Percentiles rank a stretch among this genome's conserved stretches.
phyloP scores from a whole-genome alignment of 2,329 filamentous ascomycete genomes.

The Aspergillus fijiensis region DNA sequence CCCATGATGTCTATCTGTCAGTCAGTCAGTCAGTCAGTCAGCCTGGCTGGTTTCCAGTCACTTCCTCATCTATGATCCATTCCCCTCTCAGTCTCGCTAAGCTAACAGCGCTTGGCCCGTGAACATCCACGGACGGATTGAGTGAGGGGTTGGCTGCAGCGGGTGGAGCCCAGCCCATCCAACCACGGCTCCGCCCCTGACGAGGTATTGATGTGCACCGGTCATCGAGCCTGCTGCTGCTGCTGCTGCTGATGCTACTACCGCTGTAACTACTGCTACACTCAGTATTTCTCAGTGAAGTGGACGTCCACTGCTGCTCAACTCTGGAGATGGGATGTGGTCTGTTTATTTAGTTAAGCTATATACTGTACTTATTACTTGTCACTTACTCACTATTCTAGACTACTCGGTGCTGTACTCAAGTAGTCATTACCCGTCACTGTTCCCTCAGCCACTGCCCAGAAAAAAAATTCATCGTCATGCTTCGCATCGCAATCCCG shows the following conservation, averaged over 20 bases:
- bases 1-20: background rate
- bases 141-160: slow-evolving; percentile 22
- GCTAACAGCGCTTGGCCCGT: background rate
- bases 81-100: background rate
- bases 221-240: slow-evolving; percentile 16
- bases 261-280: too few species aligned
- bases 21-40: background rate
- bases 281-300: too few species aligned
- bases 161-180: slow-evolving; percentile 16
- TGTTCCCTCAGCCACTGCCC: too few species aligned
- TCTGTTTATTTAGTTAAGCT: too few species aligned
- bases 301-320: too few species aligned
- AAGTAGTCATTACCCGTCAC: too few species aligned
- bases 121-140: slow-evolving; percentile 3
- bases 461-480: background rate
- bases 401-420: too few species aligned
- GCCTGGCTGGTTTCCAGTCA: background rate
- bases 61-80: background rate
- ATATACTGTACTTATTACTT: too few species aligned
- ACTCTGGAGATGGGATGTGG: too few species aligned
- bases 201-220: slow-evolving; percentile 23
- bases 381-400: too few species aligned
- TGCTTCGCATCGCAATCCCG: background rate
- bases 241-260: too few species aligned
- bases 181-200: slow-evolving; percentile 23